phyloP scores from a whole-genome alignment of 495 filamentous ascomycete species.

The Oleoguttula mirabilis region DNA sequence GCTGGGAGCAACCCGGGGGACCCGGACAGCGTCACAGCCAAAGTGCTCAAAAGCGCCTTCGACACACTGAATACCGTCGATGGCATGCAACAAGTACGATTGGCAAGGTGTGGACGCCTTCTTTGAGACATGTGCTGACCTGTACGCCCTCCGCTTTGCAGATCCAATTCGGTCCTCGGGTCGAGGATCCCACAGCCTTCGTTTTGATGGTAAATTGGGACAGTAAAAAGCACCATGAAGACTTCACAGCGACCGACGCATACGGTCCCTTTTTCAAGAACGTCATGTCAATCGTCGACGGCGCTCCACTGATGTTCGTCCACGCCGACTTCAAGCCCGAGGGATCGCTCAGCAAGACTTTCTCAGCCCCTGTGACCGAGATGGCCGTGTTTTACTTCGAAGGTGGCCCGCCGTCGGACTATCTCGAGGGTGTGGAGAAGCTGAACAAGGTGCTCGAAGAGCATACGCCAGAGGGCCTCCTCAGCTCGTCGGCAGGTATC shows the following conservation, averaged over 20 bases:
- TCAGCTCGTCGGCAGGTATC: constrained; percentile 4
- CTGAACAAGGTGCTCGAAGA: constrained; percentile 5
- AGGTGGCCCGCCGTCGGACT: constrained; percentile 11
- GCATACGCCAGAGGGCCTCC: constrained; percentile 2
- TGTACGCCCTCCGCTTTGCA: too few species aligned
- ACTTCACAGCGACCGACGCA: constrained; percentile 10
- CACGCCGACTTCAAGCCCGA: constrained; percentile 19
- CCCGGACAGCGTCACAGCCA: constrained; percentile 6
- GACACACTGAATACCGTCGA: constrained; percentile 11
- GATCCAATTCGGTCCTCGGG: constrained; percentile 15
- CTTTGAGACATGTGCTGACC: too few species aligned
- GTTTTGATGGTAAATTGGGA: constrained; percentile 20
- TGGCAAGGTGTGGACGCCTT: too few species aligned
- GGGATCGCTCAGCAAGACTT: constrained; percentile 2
- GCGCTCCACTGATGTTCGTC: constrained; percentile 1
- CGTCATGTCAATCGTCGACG: constrained; percentile 4
- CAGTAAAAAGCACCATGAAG: constrained; percentile 6
- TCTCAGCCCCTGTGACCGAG: constrained; percentile 16
- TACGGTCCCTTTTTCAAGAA: constrained; percentile 15
- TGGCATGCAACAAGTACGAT: constrained; percentile 17
- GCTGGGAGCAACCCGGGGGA: constrained; percentile 13
- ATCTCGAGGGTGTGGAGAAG: constrained; percentile 6
- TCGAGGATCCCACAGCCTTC: constrained; percentile 4
- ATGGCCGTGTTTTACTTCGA: constrained; percentile 19
- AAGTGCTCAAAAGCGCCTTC: constrained; percentile 5